Evolutionary conservation across 2,329 filamentous ascomycete genomes (phyloP).

Genomic region (Fulvia fulva): DNA sequence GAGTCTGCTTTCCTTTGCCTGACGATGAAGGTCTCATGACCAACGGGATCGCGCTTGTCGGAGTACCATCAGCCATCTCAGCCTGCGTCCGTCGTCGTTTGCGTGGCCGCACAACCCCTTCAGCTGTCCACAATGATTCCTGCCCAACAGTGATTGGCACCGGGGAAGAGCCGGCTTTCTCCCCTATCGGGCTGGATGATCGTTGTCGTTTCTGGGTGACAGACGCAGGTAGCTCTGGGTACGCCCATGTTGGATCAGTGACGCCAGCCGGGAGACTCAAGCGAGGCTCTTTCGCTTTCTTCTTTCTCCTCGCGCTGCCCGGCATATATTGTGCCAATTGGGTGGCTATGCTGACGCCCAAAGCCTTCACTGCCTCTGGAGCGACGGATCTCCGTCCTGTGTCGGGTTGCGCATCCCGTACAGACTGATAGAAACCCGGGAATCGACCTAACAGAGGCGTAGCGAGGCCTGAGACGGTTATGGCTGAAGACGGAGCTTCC

Average conservation of each 20-base stretch:
- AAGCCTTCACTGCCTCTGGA: slow-evolving; percentile 29
- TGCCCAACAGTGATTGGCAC: slow-evolving; percentile 12
- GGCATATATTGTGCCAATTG: slow-evolving; percentile 33
- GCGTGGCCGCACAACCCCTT: neutral
- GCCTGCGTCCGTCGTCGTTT: neutral
- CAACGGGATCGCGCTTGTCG: neutral
- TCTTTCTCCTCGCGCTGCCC: slow-evolving; percentile 13
- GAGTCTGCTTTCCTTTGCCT: slow-evolving; percentile 1
- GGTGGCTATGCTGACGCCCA: slow-evolving; percentile 34
- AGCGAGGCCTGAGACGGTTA: neutral
- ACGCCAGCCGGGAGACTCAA: slow-evolving; percentile 1
- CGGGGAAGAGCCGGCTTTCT: slow-evolving; percentile 10
- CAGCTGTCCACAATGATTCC: slow-evolving; percentile 21
- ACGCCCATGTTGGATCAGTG: slow-evolving; percentile 26
- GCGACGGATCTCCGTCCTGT: slow-evolving; percentile 17
- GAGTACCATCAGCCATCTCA: neutral
- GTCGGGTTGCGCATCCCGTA: slow-evolving; percentile 10
- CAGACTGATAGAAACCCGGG: slow-evolving; percentile 18
- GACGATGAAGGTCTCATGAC: neutral
- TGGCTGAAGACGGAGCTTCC: slow-evolving; percentile 2
- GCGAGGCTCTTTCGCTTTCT: neutral
- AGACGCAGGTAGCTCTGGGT: slow-evolving; percentile 21
- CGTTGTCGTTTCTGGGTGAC: slow-evolving; percentile 10
- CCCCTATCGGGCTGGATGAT: slow-evolving; percentile 9
- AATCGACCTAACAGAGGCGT: slow-evolving; percentile 8